phyloP scores from a whole-genome alignment of 2,329 filamentous ascomycete species.

The Claviceps humidiphila region DNA sequence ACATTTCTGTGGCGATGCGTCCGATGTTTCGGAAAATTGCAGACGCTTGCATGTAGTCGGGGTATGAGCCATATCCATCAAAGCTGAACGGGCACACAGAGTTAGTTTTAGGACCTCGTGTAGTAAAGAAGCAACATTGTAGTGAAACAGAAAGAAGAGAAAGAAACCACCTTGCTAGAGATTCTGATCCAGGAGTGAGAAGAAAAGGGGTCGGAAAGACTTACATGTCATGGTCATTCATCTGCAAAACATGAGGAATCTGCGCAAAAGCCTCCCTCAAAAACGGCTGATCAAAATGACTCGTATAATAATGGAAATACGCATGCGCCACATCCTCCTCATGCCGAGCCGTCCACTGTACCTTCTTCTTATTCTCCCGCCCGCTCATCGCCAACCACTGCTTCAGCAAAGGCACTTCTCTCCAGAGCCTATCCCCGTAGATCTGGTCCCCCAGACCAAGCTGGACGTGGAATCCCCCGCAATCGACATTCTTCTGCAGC shows the following conservation, averaged over 20 bases:
- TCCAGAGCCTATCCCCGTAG: conserved; percentile 91
- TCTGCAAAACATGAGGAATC: conserved; percentile 83
- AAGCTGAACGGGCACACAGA: conserved; percentile 44
- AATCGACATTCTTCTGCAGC: conserved; percentile 91
- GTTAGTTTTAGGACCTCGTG: background rate
- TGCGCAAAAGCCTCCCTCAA: conserved; percentile 92
- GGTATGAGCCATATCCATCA: conserved; percentile 93
- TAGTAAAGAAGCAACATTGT: background rate
- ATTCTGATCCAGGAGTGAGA: too few relatives aligned
- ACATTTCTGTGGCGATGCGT: conserved; percentile 91
- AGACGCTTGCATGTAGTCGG: conserved; percentile 95
- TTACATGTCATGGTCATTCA: conserved; percentile 97
- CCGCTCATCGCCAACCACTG: conserved; percentile 92
- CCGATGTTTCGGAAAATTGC: conserved; percentile 98
- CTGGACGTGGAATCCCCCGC: conserved; percentile 89
- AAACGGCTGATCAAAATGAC: conserved; percentile 94
- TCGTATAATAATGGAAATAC: conserved; percentile 98
- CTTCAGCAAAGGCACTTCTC: conserved; percentile 82
- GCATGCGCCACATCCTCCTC: conserved; percentile 93
- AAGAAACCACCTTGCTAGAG: background rate
- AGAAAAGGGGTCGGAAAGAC: conserved; percentile 16
- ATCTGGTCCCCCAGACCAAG: conserved; percentile 89
- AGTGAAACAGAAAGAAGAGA: background rate
- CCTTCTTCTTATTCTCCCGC: conserved; percentile 82
- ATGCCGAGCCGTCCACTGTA: conserved; percentile 83